Conservation (phyloP, 805 yeast species). For the Blastobotrys terrestris region DNA sequence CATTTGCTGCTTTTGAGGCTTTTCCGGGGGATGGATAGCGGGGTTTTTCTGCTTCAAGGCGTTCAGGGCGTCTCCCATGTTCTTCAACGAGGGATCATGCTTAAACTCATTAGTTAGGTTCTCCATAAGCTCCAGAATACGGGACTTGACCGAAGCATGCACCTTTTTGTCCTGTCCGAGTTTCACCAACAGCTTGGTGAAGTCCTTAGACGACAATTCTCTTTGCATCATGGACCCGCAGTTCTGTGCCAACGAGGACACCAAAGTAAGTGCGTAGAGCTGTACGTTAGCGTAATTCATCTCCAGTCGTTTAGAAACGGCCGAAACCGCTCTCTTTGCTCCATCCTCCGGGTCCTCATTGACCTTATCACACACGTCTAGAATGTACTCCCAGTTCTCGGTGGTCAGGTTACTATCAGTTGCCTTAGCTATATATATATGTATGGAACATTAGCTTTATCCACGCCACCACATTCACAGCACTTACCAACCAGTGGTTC, state of each 20-base stretch:
- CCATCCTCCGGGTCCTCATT: constrained; percentile 55
- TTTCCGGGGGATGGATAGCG: constrained; percentile 39
- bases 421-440: constrained; percentile 35
- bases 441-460: too few relatives aligned
- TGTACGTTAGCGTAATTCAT: constrained; percentile 60
- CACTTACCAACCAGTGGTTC: constrained; percentile 21
- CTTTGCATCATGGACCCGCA: constrained; percentile 66
- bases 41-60: constrained; percentile 43
- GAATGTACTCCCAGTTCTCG: constrained; percentile 62
- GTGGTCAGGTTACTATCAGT: constrained; percentile 56
- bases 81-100: constrained; percentile 68
- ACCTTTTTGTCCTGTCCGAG: constrained; percentile 49
- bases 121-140: constrained; percentile 58
- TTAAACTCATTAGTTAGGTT: constrained; percentile 62
- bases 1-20: constrained; percentile 52
- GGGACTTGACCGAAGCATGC: constrained; percentile 61
- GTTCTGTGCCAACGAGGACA: constrained; percentile 64
- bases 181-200: constrained; percentile 42
- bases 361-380: constrained; percentile 63
- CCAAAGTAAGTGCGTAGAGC: constrained; percentile 45
- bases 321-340: constrained; percentile 40
- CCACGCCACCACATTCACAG: not conserved
- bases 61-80: constrained; percentile 56
- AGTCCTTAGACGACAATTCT: constrained; percentile 52
- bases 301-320: constrained; percentile 43